Conservation (phyloP, 352 stramenopile genomes). For the Globisporangium emineosum region DNA sequence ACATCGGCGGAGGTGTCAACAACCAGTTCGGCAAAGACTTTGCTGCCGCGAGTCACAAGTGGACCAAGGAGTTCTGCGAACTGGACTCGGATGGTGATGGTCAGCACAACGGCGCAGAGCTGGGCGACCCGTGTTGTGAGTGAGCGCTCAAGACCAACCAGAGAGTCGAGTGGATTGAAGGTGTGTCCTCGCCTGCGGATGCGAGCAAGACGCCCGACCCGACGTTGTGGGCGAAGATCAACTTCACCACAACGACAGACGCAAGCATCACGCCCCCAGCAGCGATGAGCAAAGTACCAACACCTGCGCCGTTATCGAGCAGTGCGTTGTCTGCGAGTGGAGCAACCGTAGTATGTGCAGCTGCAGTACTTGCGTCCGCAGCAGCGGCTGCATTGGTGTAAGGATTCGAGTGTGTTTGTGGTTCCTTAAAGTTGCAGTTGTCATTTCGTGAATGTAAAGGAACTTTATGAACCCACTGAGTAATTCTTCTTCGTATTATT, state of each 20-base stretch:
- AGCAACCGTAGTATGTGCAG: neutral
- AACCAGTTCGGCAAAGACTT: conserved; percentile 34
- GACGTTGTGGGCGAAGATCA: conserved; percentile 23
- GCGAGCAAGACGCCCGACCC: conserved; percentile 21
- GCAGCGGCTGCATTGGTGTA: neutral
- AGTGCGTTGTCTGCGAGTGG: neutral
- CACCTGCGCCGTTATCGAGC: neutral
- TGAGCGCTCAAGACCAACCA: conserved; percentile 20
- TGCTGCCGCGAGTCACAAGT: conserved; percentile 23
- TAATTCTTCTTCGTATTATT: too few relatives aligned
- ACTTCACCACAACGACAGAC: conserved; percentile 4
- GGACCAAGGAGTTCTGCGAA: conserved; percentile 30
- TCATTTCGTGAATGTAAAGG: neutral
- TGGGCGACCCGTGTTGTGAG: conserved; percentile 57
- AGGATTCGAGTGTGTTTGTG: neutral
- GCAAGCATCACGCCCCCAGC: neutral
- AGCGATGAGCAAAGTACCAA: neutral
- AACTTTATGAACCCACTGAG: too few relatives aligned
- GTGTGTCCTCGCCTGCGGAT: conserved; percentile 22
- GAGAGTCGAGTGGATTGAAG: conserved; percentile 15
- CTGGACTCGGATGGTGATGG: conserved; percentile 42
- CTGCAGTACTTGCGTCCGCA: neutral
- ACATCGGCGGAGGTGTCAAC: conserved; percentile 13
- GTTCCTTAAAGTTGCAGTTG: neutral
- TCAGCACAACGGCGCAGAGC: conserved; percentile 51